Conservation (phyloP, 352 stramenopile genomes). For the Elongisporangium undulatum region DNA sequence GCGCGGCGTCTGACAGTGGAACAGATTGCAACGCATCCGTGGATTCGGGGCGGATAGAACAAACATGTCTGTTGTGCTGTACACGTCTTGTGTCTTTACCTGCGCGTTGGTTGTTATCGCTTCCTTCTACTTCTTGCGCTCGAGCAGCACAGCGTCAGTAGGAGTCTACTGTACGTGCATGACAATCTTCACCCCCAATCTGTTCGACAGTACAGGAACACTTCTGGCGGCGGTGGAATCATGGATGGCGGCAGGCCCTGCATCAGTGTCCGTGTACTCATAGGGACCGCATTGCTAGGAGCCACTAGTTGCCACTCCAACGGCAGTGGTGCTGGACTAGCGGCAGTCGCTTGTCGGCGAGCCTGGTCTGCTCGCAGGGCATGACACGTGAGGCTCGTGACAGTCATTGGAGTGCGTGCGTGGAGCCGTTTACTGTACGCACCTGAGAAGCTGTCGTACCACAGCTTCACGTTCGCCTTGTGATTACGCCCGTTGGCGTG, state of each 20-base stretch:
- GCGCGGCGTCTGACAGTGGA: constrained; percentile 68
- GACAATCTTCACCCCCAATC: constrained; percentile 48
- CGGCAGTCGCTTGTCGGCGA: constrained; percentile 11
- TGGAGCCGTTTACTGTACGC: constrained; percentile 1
- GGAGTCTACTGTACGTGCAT: neutral
- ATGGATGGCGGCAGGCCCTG: constrained; percentile 66
- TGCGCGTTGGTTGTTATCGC: neutral
- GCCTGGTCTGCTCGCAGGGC: constrained; percentile 31
- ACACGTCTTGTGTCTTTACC: neutral
- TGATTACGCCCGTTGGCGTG: constrained; percentile 70
- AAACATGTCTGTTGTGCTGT: neutral
- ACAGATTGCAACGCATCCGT: constrained; percentile 81
- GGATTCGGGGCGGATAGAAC: constrained; percentile 62
- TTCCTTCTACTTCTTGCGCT: neutral
- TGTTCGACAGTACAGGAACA: constrained; percentile 35
- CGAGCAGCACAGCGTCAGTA: neutral
- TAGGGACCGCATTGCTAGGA: neutral
- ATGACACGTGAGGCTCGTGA: neutral
- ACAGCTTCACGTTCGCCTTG: constrained; percentile 81
- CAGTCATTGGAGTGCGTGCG: neutral
- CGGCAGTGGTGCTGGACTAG: neutral
- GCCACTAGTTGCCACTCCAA: constrained; percentile 1
- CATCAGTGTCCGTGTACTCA: constrained; percentile 4
- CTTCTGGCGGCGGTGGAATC: constrained; percentile 46
- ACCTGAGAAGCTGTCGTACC: constrained; percentile 79